Base-by-base conservation (phyloP, 495 filamentous ascomycete genomes). In the Rostrohypoxylon terebratum region DNA sequence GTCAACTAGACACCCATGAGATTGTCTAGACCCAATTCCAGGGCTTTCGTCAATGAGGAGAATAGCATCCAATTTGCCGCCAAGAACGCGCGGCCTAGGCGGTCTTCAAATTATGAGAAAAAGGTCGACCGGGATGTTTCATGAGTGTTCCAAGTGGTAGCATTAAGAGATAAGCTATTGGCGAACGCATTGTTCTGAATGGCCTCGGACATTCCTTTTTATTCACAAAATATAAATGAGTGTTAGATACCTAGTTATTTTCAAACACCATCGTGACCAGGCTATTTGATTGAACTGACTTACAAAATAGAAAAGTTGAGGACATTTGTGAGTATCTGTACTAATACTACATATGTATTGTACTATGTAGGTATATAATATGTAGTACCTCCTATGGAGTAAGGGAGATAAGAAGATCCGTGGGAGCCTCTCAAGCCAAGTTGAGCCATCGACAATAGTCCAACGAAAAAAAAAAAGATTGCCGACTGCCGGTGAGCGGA, bases 131-230 rank as follows among this genome's bases (percentile, higher is more conserved):
- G 13, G 50, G 16, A 18, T 55, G 75, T 77, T 77, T 77, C 75
- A 75, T 51, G 33, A 60, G 28, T 65, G 71, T 71, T 68, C 72
- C 72, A 69, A 53, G 59, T 71, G 54, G 63, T 71, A 28, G 50
- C 48, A 74, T 73, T 42, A 61, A 61, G 16, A 65, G 45, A 6
- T 44, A 48, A 44, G 48, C 59, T 54, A 59, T 59, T 53, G 58
- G 59, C 38, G 33, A 42, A 38, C 33, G 51, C 47, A 61, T 50
- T 42, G 50, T 55, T 20, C 57, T 10, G 57, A 66, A 62, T 71
- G 48, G 57, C 62, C 40, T 62, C 33, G 38, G 60, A 50, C 40
- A 59, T 16, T 18, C 47, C 4, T 13, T 40, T 51, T 36, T 23
- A 13, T 31, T 44, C 14, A 36, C 13, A 38, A 36, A 38, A 36